Evolutionary conservation across 2,329 filamentous ascomycete genomes (phyloP).

Genomic region (Clarireedia hainanense): DNA sequence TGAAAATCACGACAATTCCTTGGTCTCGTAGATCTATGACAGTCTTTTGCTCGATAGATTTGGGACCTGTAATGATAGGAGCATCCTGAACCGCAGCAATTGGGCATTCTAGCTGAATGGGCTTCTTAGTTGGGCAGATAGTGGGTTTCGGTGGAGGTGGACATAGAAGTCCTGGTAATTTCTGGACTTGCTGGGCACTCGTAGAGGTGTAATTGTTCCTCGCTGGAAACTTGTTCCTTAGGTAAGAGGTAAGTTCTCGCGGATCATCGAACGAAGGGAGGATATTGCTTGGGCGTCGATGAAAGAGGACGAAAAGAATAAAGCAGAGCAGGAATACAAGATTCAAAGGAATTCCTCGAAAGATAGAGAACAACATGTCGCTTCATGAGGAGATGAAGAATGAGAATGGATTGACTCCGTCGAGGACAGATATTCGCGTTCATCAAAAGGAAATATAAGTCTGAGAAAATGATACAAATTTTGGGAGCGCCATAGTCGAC

Average conservation of each 20-base stretch:
- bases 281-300: background rate
- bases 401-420: background rate
- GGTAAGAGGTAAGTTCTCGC: background rate
- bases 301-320: background rate
- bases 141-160: background rate
- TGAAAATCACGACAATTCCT: conserved; percentile 38
- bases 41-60: conserved; percentile 8
- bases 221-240: background rate
- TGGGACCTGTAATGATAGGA: background rate
- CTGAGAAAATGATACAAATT: too few species aligned
- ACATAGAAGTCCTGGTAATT: background rate
- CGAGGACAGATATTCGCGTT: background rate
- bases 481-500: too few species aligned
- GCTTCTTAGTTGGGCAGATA: background rate
- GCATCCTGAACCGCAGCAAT: background rate
- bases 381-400: conserved; percentile 4
- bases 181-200: background rate
- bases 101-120: background rate
- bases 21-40: conserved; percentile 10
- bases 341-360: background rate
- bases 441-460: background rate
- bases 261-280: background rate
- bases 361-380: background rate
- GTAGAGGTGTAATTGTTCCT: background rate
- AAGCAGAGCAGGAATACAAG: background rate